Conservation (phyloP, 352 stramenopile species). For the Phytophthora idaei region DNA sequence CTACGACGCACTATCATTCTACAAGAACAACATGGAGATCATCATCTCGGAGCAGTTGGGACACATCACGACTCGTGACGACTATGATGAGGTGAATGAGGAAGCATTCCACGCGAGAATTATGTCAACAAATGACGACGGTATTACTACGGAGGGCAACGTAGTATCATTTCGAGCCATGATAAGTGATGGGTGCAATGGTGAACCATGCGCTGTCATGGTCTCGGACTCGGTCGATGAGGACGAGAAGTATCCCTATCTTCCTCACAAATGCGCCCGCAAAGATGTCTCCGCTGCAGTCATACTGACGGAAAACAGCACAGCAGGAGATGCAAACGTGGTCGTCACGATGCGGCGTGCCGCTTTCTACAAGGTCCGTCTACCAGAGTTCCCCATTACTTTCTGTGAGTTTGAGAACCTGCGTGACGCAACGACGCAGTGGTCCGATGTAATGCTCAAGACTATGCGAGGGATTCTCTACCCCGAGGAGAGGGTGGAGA, state of each 20-base stretch:
- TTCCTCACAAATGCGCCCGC: constrained; percentile 21
- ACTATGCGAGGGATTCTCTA: constrained; percentile 27
- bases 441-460: constrained; percentile 33
- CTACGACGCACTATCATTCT: constrained; percentile 42
- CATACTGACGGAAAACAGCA: constrained; percentile 24
- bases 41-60: constrained; percentile 44
- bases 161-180: constrained; percentile 34
- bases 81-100: constrained; percentile 35
- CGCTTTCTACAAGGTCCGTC: constrained; percentile 24
- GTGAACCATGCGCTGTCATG: constrained; percentile 23
- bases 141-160: constrained; percentile 37
- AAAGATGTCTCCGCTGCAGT: constrained; percentile 36
- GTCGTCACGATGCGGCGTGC: constrained; percentile 34
- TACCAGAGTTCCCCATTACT: constrained; percentile 27
- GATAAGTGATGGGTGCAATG: constrained; percentile 20
- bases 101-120: constrained; percentile 33
- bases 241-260: constrained; percentile 38
- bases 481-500: neutral
- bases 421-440: constrained; percentile 17
- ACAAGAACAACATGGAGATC: constrained; percentile 52
- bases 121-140: constrained; percentile 25
- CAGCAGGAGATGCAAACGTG: neutral
- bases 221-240: constrained; percentile 34
- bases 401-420: constrained; percentile 19
- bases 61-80: constrained; percentile 42